Base-by-base conservation (phyloP, 306 rosid species). In the Castanea crenata region DNA sequence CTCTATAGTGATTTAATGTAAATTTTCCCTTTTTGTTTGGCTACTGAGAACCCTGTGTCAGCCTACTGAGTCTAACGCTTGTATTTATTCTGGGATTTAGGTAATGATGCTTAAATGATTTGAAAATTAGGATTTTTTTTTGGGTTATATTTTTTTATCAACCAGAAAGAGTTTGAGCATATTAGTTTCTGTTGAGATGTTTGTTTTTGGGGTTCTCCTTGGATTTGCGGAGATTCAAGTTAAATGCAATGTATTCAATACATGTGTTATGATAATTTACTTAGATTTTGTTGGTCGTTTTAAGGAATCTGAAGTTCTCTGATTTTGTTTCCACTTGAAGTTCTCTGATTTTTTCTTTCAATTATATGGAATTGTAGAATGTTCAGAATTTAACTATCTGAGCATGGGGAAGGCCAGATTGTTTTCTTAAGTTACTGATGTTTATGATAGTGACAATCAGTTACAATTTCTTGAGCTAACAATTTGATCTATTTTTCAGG, bases 401-500 rank as follows among this genome's bases (percentile, higher is more conserved):
- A 76, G 56, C 49, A 14, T 20, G 54, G 16, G 20, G 38, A 12
- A 59, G 5, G 67, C 63, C 41, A 34, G 27, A 52, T 35, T 68
- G 63, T 68, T 13, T 68, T 74, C 51, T 55, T 3, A 31, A 34
- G 54, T 29, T 9, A 19, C 32, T 51, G 19, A 13, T 74, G 44
- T 35, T 62, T 32, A 56, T 80, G 74, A 71, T 52, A 41, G 20
- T 76, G 55, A 44, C 51, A 71, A 27, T 20, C 51, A 64, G 72
- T 69, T 44, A 57, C 44, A 75, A 29, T 58, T 58, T 75, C 46
- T 69, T n/a, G 31, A 78, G 77, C 79, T 81, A 73, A 90, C 81
- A 25, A 5, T 74, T 46, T 76, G 55, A 5, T 81, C 32, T 86
- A 18, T 81, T 81, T 23, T 74, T 74, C 92, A 95, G 98, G 94